Conservation (phyloP, 148 eudicot genomes). For the Arbutus unedo region DNA sequence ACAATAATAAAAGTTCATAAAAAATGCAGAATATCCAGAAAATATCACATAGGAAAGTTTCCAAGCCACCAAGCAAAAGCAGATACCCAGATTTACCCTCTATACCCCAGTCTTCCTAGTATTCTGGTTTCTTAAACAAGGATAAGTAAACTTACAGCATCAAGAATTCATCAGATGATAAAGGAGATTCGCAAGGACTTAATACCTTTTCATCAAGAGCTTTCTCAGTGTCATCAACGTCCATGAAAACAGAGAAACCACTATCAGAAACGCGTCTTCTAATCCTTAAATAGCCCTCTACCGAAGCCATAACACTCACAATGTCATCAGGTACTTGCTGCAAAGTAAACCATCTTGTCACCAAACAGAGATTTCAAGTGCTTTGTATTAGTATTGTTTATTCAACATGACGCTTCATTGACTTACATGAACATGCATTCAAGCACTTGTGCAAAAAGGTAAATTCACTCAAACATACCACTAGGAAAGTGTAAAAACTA, state of each 20-base stretch:
- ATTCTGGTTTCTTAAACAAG: not conserved
- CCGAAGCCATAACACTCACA: constrained; percentile 77
- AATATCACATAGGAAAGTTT: not conserved
- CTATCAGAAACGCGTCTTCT: constrained; percentile 63
- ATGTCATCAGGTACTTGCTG: constrained; percentile 99
- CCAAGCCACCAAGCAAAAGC: constrained; percentile 1
- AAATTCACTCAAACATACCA: not conserved
- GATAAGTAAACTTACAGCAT: constrained; percentile 6
- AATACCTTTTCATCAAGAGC: constrained; percentile 61
- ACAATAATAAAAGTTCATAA: not conserved
- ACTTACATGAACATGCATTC: not conserved
- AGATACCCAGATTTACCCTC: constrained; percentile 6
- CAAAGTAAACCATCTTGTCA: constrained; percentile 22
- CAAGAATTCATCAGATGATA: not conserved
- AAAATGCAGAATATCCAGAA: not conserved
- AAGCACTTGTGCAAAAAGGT: not conserved
- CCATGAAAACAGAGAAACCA: constrained; percentile 73
- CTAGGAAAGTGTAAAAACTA: not conserved
- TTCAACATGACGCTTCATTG: not conserved
- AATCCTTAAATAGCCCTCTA: constrained; percentile 88
- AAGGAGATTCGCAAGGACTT: not conserved
- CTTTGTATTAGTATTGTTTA: not conserved
- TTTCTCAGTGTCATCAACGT: constrained; percentile 37
- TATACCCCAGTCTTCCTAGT: not conserved
- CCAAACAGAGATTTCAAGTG: constrained; percentile 14